Percentiles rank a stretch among this genome's conserved stretches.
These are phyloP conservation scores for Aspergillus viridinutans DNA, from an alignment of 2,329 filamentous ascomycete species.

Conservation along the genomic window DNA sequence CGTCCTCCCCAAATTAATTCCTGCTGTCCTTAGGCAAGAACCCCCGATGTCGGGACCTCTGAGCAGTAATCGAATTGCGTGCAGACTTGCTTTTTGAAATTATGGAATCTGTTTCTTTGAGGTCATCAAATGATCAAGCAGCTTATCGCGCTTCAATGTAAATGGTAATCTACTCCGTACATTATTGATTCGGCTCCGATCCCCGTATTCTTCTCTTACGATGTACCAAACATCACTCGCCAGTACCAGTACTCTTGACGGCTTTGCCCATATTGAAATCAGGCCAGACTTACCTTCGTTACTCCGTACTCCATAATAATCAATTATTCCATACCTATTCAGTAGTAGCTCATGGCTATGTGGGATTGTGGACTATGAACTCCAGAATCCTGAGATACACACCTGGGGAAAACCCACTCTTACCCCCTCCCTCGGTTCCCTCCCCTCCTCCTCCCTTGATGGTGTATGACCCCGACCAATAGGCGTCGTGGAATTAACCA, in stretches of 20 bases:
- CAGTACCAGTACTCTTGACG: no score
- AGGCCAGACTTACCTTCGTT: no score
- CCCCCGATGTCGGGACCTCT: conserved; percentile 28
- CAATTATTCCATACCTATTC: no score
- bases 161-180: not conserved
- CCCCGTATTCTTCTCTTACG: not conserved
- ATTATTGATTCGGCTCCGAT: not conserved
- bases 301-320: no score
- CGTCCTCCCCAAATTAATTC: not conserved
- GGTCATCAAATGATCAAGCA: conserved; percentile 27
- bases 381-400: not conserved
- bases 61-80: conserved; percentile 14
- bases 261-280: no score
- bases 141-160: conserved; percentile 18
- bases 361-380: not conserved
- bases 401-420: not conserved
- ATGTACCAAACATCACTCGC: not conserved
- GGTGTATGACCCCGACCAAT: conserved; percentile 16
- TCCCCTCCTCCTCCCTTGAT: not conserved
- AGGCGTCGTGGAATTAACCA: conserved; percentile 4
- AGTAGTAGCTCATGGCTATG: not conserved
- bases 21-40: not conserved
- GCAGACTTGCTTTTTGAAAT: conserved; percentile 17
- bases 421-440: conserved; percentile 1
- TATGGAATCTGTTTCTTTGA: conserved; percentile 22